These are phyloP conservation scores for Viola pubescens DNA, from an alignment of 441 rosid species.

Conservation along the genomic window DNA sequence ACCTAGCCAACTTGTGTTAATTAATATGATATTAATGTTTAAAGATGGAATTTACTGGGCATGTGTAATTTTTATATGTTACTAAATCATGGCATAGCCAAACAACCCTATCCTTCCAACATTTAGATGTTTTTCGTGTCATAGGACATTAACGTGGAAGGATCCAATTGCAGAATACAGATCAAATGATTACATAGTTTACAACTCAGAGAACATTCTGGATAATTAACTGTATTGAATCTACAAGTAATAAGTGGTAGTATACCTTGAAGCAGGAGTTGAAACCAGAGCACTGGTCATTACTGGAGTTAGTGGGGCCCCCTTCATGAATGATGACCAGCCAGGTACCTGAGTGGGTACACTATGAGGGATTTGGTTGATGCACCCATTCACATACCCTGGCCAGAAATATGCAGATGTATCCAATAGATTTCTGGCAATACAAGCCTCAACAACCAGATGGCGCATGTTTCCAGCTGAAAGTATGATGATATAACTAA, in stretches of 20 bases:
- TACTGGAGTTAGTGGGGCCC: slow-evolving; percentile 65
- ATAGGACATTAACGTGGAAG: not conserved
- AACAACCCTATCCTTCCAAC: slow-evolving; percentile 13
- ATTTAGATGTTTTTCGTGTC: not conserved
- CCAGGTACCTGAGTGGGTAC: slow-evolving; percentile 51
- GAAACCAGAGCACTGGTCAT: slow-evolving; percentile 57
- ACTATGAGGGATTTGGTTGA: slow-evolving; percentile 62
- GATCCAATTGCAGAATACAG: slow-evolving; percentile 3
- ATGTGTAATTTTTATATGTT: not conserved
- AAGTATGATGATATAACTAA: slow-evolving; percentile 17
- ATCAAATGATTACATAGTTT: no score
- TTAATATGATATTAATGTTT: not conserved
- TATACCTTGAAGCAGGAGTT: slow-evolving; percentile 95
- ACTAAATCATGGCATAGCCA: not conserved
- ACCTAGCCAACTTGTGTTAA: not conserved
- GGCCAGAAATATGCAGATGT: slow-evolving; percentile 93
- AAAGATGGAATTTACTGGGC: not conserved
- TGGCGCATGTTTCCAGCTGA: slow-evolving; percentile 97
- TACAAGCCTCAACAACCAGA: slow-evolving; percentile 96
- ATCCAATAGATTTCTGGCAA: slow-evolving; percentile 87
- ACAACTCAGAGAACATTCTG: no score
- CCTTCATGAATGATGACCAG: slow-evolving; percentile 91
- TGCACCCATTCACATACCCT: slow-evolving; percentile 61
- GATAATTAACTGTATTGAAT: slow-evolving; percentile 6
- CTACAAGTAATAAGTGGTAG: slow-evolving; percentile 11